phyloP scores from a whole-genome alignment of 2,329 filamentous ascomycete genomes.

The Aaosphaeria pasadenensis region DNA sequence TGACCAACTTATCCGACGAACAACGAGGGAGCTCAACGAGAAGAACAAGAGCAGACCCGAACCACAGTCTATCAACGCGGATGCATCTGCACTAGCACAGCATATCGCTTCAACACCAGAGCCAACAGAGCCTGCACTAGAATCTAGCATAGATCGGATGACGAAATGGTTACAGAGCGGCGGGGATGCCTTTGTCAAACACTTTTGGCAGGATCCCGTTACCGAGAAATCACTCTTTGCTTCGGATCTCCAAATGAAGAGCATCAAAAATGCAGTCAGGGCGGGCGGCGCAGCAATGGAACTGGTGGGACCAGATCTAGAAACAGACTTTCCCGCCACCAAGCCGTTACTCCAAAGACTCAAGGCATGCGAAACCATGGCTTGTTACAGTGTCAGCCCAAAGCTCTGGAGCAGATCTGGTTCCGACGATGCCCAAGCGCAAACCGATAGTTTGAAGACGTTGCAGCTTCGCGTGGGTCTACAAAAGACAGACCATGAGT shows the following conservation, averaged over 20 bases:
- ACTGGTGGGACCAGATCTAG: neutral
- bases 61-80: neutral
- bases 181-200: conserved; percentile 19
- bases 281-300: neutral
- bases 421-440: neutral
- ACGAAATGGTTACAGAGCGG: conserved; percentile 26
- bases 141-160: conserved; percentile 27
- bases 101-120: neutral
- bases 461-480: neutral
- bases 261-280: neutral
- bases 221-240: neutral
- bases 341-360: neutral
- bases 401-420: neutral
- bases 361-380: neutral
- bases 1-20: conserved; percentile 26
- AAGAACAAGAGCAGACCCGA: conserved; percentile 1
- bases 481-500: neutral
- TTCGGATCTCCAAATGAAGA: neutral
- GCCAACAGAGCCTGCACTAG: conserved; percentile 6
- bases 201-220: conserved; percentile 32
- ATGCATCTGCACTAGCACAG: too few species aligned
- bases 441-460: neutral
- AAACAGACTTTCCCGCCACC: neutral
- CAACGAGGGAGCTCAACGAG: conserved; percentile 14
- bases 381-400: neutral